phyloP scores from a whole-genome alignment of 768 basidiomycete genomes.

The Leccinellum albellum region DNA sequence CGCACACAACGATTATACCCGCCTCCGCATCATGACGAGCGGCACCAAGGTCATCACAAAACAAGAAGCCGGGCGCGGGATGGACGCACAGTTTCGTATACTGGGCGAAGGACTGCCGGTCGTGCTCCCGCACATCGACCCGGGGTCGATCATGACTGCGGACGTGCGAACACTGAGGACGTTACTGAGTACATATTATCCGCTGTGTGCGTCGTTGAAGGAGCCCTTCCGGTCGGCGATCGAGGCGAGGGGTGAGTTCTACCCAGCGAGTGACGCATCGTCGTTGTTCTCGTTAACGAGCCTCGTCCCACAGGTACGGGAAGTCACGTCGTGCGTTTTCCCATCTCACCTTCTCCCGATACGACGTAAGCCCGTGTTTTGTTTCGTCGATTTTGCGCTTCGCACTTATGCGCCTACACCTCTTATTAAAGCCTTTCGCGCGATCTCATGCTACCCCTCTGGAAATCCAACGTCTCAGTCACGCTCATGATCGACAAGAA shows the following conservation, averaged over 20 bases:
- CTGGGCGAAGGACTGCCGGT: conserved; percentile 83
- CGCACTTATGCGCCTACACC: background rate
- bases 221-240: conserved; percentile 56
- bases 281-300: background rate
- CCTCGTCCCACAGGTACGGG: conserved; percentile 49
- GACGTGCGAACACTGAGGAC: conserved; percentile 55
- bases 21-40: conserved; percentile 84
- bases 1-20: conserved; percentile 74
- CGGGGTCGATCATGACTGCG: conserved; percentile 54
- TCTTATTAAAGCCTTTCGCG: conserved; percentile 53
- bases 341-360: conserved; percentile 48
- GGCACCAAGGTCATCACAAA: conserved; percentile 92
- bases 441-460: conserved; percentile 86
- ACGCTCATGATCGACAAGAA: conserved; percentile 95
- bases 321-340: conserved; percentile 70
- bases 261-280: background rate
- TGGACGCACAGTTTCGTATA: conserved; percentile 64
- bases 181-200: conserved; percentile 79
- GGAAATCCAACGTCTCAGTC: conserved; percentile 88
- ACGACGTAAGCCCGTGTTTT: conserved; percentile 43
- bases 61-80: conserved; percentile 71
- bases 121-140: conserved; percentile 77
- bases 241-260: conserved; percentile 46
- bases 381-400: background rate
- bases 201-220: conserved; percentile 60